These are phyloP conservation scores for Psidium guajava DNA, from an alignment of 345 rosid genomes.

Conservation along the genomic window DNA sequence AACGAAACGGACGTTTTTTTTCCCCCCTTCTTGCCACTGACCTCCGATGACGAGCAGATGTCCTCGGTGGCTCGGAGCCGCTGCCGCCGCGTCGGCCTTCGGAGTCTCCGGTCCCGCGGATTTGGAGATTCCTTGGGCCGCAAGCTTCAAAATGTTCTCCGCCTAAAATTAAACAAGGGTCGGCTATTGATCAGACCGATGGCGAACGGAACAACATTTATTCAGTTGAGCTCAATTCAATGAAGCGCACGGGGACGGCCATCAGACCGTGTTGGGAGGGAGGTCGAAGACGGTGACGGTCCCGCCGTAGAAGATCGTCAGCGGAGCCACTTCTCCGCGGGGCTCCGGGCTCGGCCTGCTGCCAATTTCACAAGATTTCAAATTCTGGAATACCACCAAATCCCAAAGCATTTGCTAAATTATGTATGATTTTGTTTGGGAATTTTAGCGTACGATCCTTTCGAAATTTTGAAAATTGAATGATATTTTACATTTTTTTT, in stretches of 20 bases:
- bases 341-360: slow-evolving; percentile 19
- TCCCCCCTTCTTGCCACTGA: not conserved
- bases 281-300: slow-evolving; percentile 55
- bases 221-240: not conserved
- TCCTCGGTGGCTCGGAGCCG: slow-evolving; percentile 13
- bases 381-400: not conserved
- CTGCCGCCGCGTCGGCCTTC: slow-evolving; percentile 1
- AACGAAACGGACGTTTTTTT: not conserved
- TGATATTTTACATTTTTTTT: not conserved
- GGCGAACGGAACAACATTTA: not conserved
- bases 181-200: not conserved
- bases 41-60: slow-evolving; percentile 52
- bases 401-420: not conserved
- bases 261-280: slow-evolving; percentile 39
- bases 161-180: not conserved
- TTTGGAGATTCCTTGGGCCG: slow-evolving; percentile 19
- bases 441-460: not conserved
- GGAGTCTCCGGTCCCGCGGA: slow-evolving; percentile 13
- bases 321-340: slow-evolving; percentile 34
- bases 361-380: not conserved
- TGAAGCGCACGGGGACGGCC: not conserved
- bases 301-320: slow-evolving; percentile 94
- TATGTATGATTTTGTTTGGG: too few relatives aligned
- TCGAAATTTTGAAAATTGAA: not conserved
- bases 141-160: slow-evolving; percentile 8